Conservation (phyloP, 208 protist genomes). For the Leishmania major region DNA sequence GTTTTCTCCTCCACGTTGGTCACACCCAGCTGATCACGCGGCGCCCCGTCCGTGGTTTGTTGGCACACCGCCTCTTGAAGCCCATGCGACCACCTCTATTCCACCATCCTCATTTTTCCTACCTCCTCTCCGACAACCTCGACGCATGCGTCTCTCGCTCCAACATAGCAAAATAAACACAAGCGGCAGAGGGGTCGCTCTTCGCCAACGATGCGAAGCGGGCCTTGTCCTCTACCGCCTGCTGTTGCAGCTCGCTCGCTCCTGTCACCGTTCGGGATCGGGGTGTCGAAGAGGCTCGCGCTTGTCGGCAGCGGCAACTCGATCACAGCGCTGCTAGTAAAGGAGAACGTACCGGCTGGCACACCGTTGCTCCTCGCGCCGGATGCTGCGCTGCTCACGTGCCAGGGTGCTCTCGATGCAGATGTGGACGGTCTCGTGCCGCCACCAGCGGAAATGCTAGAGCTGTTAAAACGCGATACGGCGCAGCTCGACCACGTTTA, state of each 20-base stretch:
- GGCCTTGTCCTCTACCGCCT: not conserved
- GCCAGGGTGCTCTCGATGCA: conserved; percentile 32
- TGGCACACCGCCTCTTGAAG: not conserved
- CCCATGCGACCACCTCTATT: not conserved
- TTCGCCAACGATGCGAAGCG: conserved; percentile 1
- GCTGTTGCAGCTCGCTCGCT: conserved; percentile 12
- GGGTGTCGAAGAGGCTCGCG: conserved; percentile 23
- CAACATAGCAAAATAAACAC: not conserved
- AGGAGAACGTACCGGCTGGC: conserved; percentile 5
- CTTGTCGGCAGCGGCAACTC: not conserved
- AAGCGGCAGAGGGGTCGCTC: not conserved
- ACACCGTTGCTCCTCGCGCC: conserved; percentile 25
- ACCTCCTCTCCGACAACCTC: not conserved
- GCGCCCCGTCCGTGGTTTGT: not conserved
- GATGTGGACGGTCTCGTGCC: conserved; percentile 41
- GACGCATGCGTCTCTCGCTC: not conserved
- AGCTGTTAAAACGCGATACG: conserved; percentile 12
- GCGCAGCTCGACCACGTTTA: conserved; percentile 22
- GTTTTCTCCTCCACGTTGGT: not conserved
- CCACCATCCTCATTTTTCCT: not conserved
- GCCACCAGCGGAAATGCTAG: conserved; percentile 37
- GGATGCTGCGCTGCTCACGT: conserved; percentile 29
- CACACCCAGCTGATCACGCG: not conserved
- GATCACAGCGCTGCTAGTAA: not conserved
- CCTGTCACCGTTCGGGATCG: conserved; percentile 32